A percentile compares a stretch with the other conserved stretches of the same genome.
Evolutionary conservation across 2,329 filamentous ascomycete species (phyloP).

Genomic region (Apiospora hydei): DNA sequence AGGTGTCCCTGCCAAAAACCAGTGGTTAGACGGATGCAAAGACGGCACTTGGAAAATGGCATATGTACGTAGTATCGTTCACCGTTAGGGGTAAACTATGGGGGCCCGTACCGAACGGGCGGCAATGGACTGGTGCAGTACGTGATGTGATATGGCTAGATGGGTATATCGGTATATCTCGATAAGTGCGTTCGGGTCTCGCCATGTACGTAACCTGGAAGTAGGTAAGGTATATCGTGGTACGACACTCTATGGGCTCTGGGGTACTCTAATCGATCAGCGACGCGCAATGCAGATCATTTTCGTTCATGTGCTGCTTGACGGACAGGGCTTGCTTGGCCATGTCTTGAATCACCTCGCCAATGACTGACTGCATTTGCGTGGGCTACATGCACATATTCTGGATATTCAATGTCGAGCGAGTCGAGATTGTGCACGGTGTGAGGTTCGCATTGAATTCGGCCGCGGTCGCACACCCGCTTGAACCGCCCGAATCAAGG

Average conservation of each 20-base stretch:
- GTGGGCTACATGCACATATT: neutral
- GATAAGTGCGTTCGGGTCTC: neutral
- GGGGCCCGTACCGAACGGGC: constrained; percentile 8
- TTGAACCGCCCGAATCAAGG: neutral
- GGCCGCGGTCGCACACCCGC: neutral
- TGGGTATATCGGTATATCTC: constrained; percentile 1
- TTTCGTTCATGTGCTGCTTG: neutral
- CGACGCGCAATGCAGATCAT: constrained; percentile 14
- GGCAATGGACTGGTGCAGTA: neutral
- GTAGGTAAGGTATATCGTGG: neutral
- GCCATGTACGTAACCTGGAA: neutral
- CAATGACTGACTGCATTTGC: neutral
- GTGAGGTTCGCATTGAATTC: neutral
- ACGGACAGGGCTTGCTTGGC: neutral
- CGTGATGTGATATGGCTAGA: neutral
- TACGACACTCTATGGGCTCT: neutral
- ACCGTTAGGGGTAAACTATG: constrained; percentile 4
- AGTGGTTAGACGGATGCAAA: neutral
- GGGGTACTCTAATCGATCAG: constrained; percentile 7
- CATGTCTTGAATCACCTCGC: constrained; percentile 6
- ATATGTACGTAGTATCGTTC: neutral
- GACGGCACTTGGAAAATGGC: neutral
- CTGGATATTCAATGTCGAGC: neutral
- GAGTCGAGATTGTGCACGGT: constrained; percentile 11
- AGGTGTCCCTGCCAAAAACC: neutral